Evolutionary conservation across 768 basidiomycete species (phyloP).

Genomic region (Ramaria sp.): DNA sequence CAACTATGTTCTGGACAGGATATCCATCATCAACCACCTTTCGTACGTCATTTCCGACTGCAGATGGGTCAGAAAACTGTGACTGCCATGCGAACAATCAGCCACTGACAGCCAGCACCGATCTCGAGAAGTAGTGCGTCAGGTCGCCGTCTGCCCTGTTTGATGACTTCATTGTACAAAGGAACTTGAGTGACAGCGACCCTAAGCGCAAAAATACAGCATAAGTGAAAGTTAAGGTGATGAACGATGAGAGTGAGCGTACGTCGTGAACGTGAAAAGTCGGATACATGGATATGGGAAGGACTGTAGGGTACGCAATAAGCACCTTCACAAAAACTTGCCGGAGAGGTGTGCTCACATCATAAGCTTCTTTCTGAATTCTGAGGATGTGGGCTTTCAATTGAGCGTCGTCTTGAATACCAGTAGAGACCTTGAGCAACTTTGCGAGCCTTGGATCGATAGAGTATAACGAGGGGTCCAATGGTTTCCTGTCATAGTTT

Average conservation of each 20-base stretch:
- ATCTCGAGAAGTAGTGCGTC: slow-evolving; percentile 3
- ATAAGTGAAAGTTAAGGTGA: not conserved
- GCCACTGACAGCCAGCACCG: slow-evolving; percentile 5
- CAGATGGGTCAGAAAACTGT: not conserved
- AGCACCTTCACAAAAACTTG: too few species aligned
- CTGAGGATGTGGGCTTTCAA: slow-evolving; percentile 5
- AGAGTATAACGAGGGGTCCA: slow-evolving; percentile 2
- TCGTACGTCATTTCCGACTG: slow-evolving; percentile 29
- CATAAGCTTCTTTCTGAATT: slow-evolving; percentile 6
- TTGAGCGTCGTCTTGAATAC: not conserved
- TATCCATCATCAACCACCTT: slow-evolving; percentile 33
- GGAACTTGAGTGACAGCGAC: not conserved
- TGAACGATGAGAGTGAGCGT: not conserved
- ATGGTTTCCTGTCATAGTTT: not conserved
- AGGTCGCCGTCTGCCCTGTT: not conserved
- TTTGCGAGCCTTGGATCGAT: slow-evolving; percentile 1
- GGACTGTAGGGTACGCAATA: not conserved
- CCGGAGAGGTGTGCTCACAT: not conserved
- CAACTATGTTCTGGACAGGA: slow-evolving; percentile 28
- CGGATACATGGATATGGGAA: slow-evolving; percentile 6
- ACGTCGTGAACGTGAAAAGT: slow-evolving; percentile 5
- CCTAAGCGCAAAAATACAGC: not conserved
- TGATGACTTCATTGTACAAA: not conserved
- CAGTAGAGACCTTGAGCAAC: not conserved
- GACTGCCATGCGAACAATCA: not conserved